Percentiles rank a stretch among this genome's conserved stretches.
These are phyloP conservation scores for Cutaneotrichosporon mucoides DNA, from an alignment of 1,284 basidiomycete species.

Conservation along the genomic window DNA sequence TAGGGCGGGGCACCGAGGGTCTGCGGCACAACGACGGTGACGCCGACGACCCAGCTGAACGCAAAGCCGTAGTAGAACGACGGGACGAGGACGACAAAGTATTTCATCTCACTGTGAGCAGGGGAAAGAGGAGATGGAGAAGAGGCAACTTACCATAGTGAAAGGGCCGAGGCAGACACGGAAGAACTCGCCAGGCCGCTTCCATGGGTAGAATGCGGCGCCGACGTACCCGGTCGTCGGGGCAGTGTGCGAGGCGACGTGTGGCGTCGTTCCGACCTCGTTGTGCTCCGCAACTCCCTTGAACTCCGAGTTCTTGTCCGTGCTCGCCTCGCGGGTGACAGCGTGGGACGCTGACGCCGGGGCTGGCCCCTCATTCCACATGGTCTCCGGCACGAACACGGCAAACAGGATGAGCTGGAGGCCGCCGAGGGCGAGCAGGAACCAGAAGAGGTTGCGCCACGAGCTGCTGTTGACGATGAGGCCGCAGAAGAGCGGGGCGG, in stretches of 20 bases:
- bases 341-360: neutral
- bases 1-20: slow-evolving; percentile 43
- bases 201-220: slow-evolving; percentile 2
- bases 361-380: slow-evolving; percentile 23
- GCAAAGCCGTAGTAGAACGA: slow-evolving; percentile 41
- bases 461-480: slow-evolving; percentile 30
- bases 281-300: neutral
- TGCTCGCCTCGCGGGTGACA: neutral
- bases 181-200: slow-evolving; percentile 1
- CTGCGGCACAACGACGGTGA: slow-evolving; percentile 43
- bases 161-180: slow-evolving; percentile 25
- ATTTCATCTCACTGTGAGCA: slow-evolving; percentile 12
- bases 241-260: too few species aligned
- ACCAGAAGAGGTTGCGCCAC: slow-evolving; percentile 41
- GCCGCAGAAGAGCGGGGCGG: slow-evolving; percentile 44
- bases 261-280: too few species aligned
- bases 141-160: slow-evolving; percentile 15
- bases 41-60: slow-evolving; percentile 43
- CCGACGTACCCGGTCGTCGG: neutral
- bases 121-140: too few species aligned
- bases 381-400: slow-evolving; percentile 45
- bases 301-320: neutral
- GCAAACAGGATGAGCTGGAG: slow-evolving; percentile 18
- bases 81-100: slow-evolving; percentile 29
- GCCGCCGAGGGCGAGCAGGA: slow-evolving; percentile 35